Percentiles rank a stretch among this genome's conserved stretches.
These are phyloP conservation scores for Dactylellina haptotyla DNA, from an alignment of 2,329 filamentous ascomycete genomes.

Conservation along the genomic window DNA sequence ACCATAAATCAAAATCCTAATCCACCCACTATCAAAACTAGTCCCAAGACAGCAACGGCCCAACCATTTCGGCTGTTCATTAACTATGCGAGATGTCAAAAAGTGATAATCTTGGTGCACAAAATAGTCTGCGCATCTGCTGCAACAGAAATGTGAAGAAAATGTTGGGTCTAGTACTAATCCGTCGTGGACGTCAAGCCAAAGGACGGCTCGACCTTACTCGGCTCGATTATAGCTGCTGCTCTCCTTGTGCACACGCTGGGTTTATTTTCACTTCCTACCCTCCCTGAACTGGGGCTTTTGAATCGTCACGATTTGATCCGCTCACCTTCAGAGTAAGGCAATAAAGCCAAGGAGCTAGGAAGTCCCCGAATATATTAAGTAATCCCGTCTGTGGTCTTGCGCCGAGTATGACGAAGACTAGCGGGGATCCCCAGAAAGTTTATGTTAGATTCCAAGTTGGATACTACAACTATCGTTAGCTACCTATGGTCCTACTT, in stretches of 20 bases:
- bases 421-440: slow-evolving; percentile 24
- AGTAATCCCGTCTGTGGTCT: not conserved
- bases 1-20: not conserved
- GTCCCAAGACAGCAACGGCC: not conserved
- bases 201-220: slow-evolving; percentile 38
- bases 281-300: not conserved
- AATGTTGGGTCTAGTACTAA: slow-evolving; percentile 40
- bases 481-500: not conserved
- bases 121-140: not conserved
- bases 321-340: not conserved
- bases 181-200: slow-evolving; percentile 16
- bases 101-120: slow-evolving; percentile 10
- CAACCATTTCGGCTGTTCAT: slow-evolving; percentile 13
- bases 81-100: not conserved
- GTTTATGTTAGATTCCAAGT: slow-evolving; percentile 23
- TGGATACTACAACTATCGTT: not conserved
- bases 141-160: too few relatives aligned
- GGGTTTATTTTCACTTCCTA: not conserved
- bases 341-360: slow-evolving; percentile 18
- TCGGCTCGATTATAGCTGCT: slow-evolving; percentile 38
- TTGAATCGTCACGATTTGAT: slow-evolving; percentile 22
- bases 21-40: slow-evolving; percentile 2
- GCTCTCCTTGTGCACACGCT: slow-evolving; percentile 21
- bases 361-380: slow-evolving; percentile 1
- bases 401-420: not conserved